Percentiles rank a stretch among this genome's conserved stretches.
These are phyloP conservation scores for Trichosporon asahii DNA, from an alignment of 1,284 basidiomycete genomes.

Conservation along the genomic window DNA sequence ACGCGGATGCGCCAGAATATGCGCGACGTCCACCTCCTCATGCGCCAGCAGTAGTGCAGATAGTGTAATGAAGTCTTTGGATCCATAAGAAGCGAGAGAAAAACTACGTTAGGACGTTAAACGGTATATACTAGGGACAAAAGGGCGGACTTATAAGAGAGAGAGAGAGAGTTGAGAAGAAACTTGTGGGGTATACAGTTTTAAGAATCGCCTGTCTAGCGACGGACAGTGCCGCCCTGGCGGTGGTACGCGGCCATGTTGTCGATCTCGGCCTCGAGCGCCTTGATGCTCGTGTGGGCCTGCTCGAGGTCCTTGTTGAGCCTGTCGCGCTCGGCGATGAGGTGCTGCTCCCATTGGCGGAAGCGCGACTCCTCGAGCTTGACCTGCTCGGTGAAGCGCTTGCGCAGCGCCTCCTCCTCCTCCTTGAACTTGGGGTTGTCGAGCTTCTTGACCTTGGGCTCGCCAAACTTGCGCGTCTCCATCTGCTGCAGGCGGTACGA, in stretches of 20 bases:
- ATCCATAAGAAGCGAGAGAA: not conserved
- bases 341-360: conserved; percentile 99
- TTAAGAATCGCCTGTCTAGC: conserved; percentile 16
- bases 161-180: not conserved
- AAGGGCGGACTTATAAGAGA: not conserved
- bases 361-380: conserved; percentile 97
- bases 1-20: not conserved
- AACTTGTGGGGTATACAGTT: not conserved
- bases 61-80: no score
- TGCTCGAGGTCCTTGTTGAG: conserved; percentile 91
- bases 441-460: conserved; percentile 96
- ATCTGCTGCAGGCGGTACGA: conserved; percentile 97
- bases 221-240: conserved; percentile 47
- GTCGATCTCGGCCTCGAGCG: conserved; percentile 82
- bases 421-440: conserved; percentile 99
- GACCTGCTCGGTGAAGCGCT: conserved; percentile 99
- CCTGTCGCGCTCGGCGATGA: conserved; percentile 91
- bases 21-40: not conserved
- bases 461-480: conserved; percentile 99
- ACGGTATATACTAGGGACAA: conserved; percentile 5
- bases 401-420: conserved; percentile 92
- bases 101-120: not conserved
- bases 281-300: conserved; percentile 87
- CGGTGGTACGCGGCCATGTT: conserved; percentile 77
- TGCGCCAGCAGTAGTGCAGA: not conserved